A percentile compares a stretch with the other conserved stretches of the same genome.
Evolutionary conservation across 805 yeast genomes (phyloP).

Genomic region (Brettanomyces nanus): DNA sequence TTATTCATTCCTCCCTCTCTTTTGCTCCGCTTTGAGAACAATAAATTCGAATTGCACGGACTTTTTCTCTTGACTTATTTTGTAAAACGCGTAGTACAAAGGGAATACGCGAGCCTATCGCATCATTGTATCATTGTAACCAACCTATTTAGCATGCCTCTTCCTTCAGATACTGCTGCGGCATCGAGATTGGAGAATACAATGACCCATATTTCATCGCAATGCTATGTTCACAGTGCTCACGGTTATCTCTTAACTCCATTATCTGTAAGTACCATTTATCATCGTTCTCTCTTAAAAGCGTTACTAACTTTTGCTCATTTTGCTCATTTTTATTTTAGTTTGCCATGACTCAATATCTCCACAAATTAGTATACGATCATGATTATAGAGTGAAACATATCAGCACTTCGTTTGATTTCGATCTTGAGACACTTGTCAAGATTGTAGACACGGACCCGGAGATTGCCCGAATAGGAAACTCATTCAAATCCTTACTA

Average conservation of each 20-base stretch:
- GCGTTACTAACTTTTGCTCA: too few species aligned
- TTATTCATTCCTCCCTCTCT: not conserved
- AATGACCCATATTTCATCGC: slow-evolving; percentile 5
- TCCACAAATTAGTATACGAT: slow-evolving; percentile 3
- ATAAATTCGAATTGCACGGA: too few species aligned
- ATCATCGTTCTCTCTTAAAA: too few species aligned
- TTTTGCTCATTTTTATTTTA: too few species aligned
- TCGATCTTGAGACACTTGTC: slow-evolving; percentile 8
- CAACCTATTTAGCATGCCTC: too few species aligned
- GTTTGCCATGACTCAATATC: slow-evolving; percentile 15
- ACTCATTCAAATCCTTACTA: slow-evolving; percentile 7
- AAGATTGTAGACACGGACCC: not conserved
- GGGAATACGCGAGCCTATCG: too few species aligned
- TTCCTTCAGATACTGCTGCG: not conserved
- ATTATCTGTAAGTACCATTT: slow-evolving; percentile 9
- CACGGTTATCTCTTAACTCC: slow-evolving; percentile 7
- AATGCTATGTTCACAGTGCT: slow-evolving; percentile 2
- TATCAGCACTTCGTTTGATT: slow-evolving; percentile 7
- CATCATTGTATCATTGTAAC: too few species aligned
- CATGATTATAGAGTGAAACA: slow-evolving; percentile 9
- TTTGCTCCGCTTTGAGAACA: not conserved
- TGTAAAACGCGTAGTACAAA: too few species aligned
- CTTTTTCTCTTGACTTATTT: too few species aligned
- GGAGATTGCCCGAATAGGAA: not conserved
- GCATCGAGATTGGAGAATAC: slow-evolving; percentile 3